These are phyloP conservation scores for Parachlorella kessleri DNA, from an alignment of 139 green algal species.

Conservation along the genomic window DNA sequence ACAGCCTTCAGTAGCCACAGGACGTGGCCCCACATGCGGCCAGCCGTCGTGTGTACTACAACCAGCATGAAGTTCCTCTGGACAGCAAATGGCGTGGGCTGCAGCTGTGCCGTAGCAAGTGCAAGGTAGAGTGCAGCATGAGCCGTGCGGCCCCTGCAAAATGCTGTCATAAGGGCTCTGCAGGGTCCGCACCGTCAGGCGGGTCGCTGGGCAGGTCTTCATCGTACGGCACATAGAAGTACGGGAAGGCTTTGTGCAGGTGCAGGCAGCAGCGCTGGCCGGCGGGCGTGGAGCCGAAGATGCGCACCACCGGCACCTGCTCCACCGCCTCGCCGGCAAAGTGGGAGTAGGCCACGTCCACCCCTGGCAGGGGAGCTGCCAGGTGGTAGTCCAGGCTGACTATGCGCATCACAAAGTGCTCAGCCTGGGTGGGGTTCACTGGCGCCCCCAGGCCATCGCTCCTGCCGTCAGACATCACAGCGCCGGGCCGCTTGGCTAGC, in stretches of 20 bases:
- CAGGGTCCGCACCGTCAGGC: conserved; percentile 64
- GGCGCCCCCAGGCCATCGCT: background rate
- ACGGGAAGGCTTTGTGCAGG: conserved; percentile 92
- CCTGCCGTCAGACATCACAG: too few species aligned
- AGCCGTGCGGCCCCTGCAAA: too few species aligned
- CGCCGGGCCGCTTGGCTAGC: too few species aligned
- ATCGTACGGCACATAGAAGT: conserved; percentile 93
- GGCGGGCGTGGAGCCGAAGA: conserved; percentile 88
- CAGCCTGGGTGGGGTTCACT: conserved; percentile 1
- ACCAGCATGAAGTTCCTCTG: too few species aligned
- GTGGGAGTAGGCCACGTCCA: conserved; percentile 76
- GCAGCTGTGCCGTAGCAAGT: too few species aligned
- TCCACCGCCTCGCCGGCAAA: conserved; percentile 62
- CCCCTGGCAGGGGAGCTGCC: conserved; percentile 67
- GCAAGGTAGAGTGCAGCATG: too few species aligned
- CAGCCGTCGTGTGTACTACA: too few species aligned
- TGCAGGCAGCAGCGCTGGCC: conserved; percentile 93
- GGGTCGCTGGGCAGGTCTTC: conserved; percentile 72
- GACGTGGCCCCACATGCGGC: too few species aligned
- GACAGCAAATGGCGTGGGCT: too few species aligned
- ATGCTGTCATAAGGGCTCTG: too few species aligned
- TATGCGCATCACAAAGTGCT: conserved; percentile 42
- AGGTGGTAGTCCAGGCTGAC: conserved; percentile 90
- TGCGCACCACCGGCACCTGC: conserved; percentile 86
- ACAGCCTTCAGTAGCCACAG: too few species aligned